Percentiles rank a stretch among this genome's conserved stretches.
Evolutionary conservation across 805 yeast species (phyloP).

Genomic region (Kluyveromyces dobzhanskii): DNA sequence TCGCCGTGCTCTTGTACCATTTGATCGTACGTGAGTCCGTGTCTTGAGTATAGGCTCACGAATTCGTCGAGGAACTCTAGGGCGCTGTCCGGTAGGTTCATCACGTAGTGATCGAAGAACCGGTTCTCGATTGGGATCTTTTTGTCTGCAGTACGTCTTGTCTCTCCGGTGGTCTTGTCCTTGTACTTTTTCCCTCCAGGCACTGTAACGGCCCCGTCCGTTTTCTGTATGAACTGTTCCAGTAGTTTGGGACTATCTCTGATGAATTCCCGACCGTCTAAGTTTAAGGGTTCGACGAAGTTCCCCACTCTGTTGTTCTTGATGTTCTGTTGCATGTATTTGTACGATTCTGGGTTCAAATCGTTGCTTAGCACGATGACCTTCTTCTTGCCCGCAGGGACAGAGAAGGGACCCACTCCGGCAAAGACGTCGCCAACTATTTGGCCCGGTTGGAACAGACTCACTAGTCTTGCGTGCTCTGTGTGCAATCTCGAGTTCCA

Average conservation of each 20-base stretch:
- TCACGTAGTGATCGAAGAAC: constrained; percentile 59
- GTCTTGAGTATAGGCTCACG: constrained; percentile 53
- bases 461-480: constrained; percentile 80
- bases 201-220: constrained; percentile 32
- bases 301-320: constrained; percentile 49
- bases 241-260: constrained; percentile 46
- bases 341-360: constrained; percentile 78
- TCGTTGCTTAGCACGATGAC: constrained; percentile 86
- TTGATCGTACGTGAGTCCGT: constrained; percentile 21
- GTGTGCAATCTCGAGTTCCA: constrained; percentile 96
- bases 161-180: constrained; percentile 22
- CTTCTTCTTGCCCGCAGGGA: constrained; percentile 86
- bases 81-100: constrained; percentile 95
- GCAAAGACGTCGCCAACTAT: constrained; percentile 94
- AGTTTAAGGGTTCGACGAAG: constrained; percentile 55
- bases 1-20: constrained; percentile 28
- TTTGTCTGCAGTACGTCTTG: constrained; percentile 15
- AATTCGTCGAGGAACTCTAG: constrained; percentile 72
- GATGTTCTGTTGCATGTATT: constrained; percentile 61
- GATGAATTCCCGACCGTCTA: constrained; percentile 82
- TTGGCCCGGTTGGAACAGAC: constrained; percentile 49
- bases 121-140: constrained; percentile 16
- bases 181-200: constrained; percentile 33
- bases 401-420: constrained; percentile 97
- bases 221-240: constrained; percentile 35